Evolutionary conservation across 2,329 filamentous ascomycete species (phyloP).

Genomic region (Pseudogymnoascus destructans): DNA sequence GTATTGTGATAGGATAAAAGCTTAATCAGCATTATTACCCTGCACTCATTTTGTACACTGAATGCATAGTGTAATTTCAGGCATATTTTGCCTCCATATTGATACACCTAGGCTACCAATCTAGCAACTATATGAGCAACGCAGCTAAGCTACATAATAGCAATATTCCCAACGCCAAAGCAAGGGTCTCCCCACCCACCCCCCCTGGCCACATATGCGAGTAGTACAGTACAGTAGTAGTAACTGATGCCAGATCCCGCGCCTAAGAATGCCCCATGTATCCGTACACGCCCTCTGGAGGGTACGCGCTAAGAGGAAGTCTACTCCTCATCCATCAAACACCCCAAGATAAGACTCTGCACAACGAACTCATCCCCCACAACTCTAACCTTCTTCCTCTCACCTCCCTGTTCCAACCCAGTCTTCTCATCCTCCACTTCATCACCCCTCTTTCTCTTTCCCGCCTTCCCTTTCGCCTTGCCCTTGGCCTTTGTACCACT

Average conservation of each 20-base stretch:
- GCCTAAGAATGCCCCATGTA: not conserved
- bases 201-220: not conserved
- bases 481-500: slow-evolving; percentile 21
- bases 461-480: slow-evolving; percentile 23
- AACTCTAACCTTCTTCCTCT: slow-evolving; percentile 45
- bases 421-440: slow-evolving; percentile 21
- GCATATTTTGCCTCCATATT: not conserved
- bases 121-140: not conserved
- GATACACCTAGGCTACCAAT: not conserved
- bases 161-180: slow-evolving; percentile 2
- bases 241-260: not conserved
- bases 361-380: slow-evolving; percentile 79
- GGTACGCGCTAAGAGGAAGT: not conserved
- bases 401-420: slow-evolving; percentile 22
- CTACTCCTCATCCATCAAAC: slow-evolving; percentile 5
- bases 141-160: not conserved
- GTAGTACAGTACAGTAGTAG: not conserved
- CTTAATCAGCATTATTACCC: not conserved
- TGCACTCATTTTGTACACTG: not conserved
- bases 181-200: not conserved
- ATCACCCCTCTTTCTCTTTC: slow-evolving; percentile 33
- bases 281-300: not conserved
- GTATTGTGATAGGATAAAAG: not conserved
- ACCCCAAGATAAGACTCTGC: slow-evolving; percentile 79
- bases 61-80: not conserved